These are phyloP conservation scores for Aspergillus aculeatus DNA, from an alignment of 2,329 filamentous ascomycete species.

Conservation along the genomic window DNA sequence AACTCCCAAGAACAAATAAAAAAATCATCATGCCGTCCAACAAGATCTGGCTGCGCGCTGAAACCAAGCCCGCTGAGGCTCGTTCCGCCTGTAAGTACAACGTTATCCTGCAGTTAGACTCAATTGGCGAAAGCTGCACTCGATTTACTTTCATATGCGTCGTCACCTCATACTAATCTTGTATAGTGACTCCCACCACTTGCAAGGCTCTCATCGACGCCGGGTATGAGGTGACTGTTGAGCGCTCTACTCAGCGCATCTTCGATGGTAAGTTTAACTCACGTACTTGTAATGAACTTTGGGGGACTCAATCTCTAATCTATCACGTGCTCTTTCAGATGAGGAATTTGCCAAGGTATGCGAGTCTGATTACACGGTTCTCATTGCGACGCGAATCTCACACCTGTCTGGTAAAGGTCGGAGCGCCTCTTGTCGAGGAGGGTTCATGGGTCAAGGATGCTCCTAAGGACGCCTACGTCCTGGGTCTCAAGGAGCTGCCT, in stretches of 20 bases:
- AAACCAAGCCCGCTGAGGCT: constrained; percentile 60
- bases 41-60: constrained; percentile 57
- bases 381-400: background rate
- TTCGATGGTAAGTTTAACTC: constrained; percentile 40
- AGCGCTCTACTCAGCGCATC: constrained; percentile 67
- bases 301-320: background rate
- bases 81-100: constrained; percentile 47
- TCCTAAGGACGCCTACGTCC: constrained; percentile 66
- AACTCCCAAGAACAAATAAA: constrained; percentile 14
- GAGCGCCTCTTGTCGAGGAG: constrained; percentile 64
- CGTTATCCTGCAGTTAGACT: constrained; percentile 5
- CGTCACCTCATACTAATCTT: background rate
- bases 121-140: background rate
- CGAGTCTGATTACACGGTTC: background rate
- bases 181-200: constrained; percentile 49
- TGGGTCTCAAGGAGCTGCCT: constrained; percentile 76
- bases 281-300: background rate
- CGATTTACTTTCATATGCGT: background rate
- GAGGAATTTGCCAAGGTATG: constrained; percentile 37
- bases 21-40: constrained; percentile 29
- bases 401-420: constrained; percentile 45
- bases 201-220: constrained; percentile 65
- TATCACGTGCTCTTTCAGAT: constrained; percentile 20
- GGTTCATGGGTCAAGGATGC: constrained; percentile 66
- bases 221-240: constrained; percentile 67